Conservation (phyloP, 78 protist species). For the Fonticula alba region DNA sequence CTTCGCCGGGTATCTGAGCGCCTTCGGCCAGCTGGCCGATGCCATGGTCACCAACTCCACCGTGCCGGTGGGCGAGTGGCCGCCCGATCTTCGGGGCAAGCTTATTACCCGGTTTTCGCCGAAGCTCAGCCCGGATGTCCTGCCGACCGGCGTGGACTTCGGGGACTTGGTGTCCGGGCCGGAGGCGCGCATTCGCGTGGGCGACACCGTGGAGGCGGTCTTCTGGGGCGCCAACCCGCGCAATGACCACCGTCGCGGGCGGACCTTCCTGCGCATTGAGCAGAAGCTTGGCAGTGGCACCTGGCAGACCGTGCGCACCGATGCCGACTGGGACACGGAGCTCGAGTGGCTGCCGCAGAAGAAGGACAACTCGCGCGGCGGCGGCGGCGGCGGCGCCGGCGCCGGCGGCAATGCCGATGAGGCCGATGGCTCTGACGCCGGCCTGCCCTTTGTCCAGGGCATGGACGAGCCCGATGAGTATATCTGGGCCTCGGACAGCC, state of each 20-base stretch:
- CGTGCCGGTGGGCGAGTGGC: background rate
- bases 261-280: slow-evolving; percentile 31
- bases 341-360: no score
- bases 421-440: no score
- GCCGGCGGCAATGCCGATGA: no score
- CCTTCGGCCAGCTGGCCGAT: no score
- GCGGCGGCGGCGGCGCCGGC: no score
- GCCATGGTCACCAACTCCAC: background rate
- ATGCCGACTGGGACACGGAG: slow-evolving; percentile 38
- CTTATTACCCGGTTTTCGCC: background rate
- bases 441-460: no score
- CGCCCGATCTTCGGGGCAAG: background rate
- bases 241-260: slow-evolving; percentile 23
- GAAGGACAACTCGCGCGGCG: no score
- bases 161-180: slow-evolving; percentile 20
- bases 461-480: no score
- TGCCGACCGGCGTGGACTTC: slow-evolving; percentile 25
- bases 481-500: no score
- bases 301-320: slow-evolving; percentile 19
- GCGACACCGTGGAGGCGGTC: slow-evolving; percentile 13
- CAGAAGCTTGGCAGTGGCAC: background rate
- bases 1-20: no score
- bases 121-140: slow-evolving; percentile 17
- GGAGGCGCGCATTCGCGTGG: slow-evolving; percentile 4
- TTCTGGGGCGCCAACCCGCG: slow-evolving; percentile 43